Percentiles rank a stretch among this genome's conserved stretches.
Conservation (phyloP, 2,329 filamentous ascomycete species). For the Neopestalotiopsis rosae region DNA sequence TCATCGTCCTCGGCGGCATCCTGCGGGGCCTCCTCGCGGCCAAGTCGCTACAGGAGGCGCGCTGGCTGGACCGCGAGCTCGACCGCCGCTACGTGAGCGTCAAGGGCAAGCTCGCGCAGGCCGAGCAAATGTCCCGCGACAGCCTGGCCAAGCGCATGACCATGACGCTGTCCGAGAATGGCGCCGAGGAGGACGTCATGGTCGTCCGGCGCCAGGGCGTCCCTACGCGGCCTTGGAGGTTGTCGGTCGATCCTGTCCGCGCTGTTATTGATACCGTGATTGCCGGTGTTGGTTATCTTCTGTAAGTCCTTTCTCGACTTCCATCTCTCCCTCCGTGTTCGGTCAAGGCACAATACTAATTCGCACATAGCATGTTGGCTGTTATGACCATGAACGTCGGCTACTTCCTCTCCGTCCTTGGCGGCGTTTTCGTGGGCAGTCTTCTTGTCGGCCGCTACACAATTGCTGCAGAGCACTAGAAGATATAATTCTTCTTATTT, state of each 20-base stretch:
- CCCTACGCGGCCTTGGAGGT: conserved; percentile 73
- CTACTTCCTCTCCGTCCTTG: conserved; percentile 38
- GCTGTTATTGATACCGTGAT: conserved; percentile 36
- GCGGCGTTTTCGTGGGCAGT: conserved; percentile 78
- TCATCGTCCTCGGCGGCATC: conserved; percentile 75
- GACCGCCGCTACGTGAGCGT: conserved; percentile 80
- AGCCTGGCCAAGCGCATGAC: conserved; percentile 68
- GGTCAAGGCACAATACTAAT: not conserved
- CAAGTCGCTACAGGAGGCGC: conserved; percentile 66
- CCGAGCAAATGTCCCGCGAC: conserved; percentile 64
- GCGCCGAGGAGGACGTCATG: conserved; percentile 79
- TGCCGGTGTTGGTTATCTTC: conserved; percentile 36
- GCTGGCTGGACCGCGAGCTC: conserved; percentile 74
- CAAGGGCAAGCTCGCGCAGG: conserved; percentile 64
- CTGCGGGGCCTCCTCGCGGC: conserved; percentile 74
- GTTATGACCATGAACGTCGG: conserved; percentile 41
- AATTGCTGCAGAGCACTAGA: conserved; percentile 53
- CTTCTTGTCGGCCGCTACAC: conserved; percentile 76
- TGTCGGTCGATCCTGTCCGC: conserved; percentile 64
- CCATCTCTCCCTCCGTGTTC: no score
- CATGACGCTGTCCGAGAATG: conserved; percentile 68
- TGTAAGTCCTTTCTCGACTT: conserved; percentile 30
- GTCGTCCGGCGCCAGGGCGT: conserved; percentile 67
- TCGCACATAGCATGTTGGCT: conserved; percentile 51
- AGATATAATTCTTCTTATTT: not conserved